phyloP scores from a whole-genome alignment of 208 protist genomes.

The Jaenimonas drosophilae region DNA sequence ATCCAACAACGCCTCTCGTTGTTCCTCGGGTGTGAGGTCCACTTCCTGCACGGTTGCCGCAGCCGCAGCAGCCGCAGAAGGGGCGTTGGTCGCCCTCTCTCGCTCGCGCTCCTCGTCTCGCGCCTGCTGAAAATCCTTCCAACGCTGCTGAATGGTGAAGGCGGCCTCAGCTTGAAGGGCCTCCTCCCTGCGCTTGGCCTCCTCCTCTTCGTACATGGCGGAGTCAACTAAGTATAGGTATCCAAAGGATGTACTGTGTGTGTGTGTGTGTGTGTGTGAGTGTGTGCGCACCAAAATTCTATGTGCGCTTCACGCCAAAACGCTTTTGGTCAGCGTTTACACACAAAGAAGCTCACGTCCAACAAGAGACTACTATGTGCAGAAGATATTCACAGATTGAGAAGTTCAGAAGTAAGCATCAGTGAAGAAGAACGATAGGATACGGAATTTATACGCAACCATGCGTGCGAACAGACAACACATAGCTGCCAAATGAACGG shows the following conservation, averaged over 20 bases:
- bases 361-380: too few species aligned
- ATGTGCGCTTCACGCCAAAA: not conserved
- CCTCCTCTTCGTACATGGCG: slow-evolving; percentile 33
- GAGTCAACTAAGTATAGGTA: too few species aligned
- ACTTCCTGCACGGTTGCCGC: slow-evolving; percentile 4
- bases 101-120: slow-evolving; percentile 15
- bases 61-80: slow-evolving; percentile 6
- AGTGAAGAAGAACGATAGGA: too few species aligned
- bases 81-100: slow-evolving; percentile 3
- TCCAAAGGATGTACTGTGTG: too few species aligned
- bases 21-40: slow-evolving; percentile 18
- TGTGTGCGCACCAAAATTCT: not conserved
- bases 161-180: slow-evolving; percentile 35
- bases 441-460: too few species aligned
- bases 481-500: too few species aligned
- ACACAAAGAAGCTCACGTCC: too few species aligned
- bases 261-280: not conserved
- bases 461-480: too few species aligned
- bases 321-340: too few species aligned
- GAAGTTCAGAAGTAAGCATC: too few species aligned
- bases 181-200: slow-evolving; percentile 38
- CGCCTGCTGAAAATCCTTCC: slow-evolving; percentile 27
- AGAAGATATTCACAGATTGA: too few species aligned
- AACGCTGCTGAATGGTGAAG: slow-evolving; percentile 55
- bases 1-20: slow-evolving; percentile 17